These are phyloP conservation scores for Tulasnella sp. DNA, from an alignment of 768 basidiomycete species.

Conservation along the genomic window DNA sequence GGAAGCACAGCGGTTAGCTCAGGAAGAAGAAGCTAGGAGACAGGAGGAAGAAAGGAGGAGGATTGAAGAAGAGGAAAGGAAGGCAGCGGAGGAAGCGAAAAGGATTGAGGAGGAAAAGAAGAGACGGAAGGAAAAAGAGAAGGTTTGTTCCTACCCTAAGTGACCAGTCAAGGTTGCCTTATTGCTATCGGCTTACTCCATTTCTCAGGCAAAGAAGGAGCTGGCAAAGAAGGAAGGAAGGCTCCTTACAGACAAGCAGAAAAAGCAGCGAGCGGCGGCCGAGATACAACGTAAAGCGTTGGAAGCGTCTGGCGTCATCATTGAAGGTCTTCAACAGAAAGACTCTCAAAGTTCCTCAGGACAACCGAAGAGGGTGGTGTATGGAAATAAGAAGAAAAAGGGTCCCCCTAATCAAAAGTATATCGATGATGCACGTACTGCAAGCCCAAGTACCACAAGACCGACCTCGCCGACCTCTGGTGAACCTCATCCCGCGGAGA, in stretches of 20 bases:
- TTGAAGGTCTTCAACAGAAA: conserved; percentile 72
- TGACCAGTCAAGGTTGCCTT: neutral
- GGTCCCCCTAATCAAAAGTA: too few relatives aligned
- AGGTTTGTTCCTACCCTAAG: conserved; percentile 17
- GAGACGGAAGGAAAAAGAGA: conserved; percentile 52
- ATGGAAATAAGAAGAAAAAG: conserved; percentile 76
- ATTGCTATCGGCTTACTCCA: neutral
- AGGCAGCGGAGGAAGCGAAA: conserved; percentile 60
- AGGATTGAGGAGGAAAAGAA: conserved; percentile 70
- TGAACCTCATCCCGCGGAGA: conserved; percentile 29
- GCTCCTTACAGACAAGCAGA: conserved; percentile 93
- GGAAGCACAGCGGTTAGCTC: conserved; percentile 79
- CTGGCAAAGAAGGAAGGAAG: conserved; percentile 87
- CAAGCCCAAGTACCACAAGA: too few relatives aligned
- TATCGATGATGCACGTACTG: too few relatives aligned
- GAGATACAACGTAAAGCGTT: conserved; percentile 86
- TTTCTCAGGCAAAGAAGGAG: conserved; percentile 67
- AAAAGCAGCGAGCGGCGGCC: conserved; percentile 79
- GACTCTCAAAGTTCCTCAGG: too few relatives aligned
- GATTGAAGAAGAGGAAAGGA: conserved; percentile 82
- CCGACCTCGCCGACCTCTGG: too few relatives aligned
- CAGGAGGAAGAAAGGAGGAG: conserved; percentile 68
- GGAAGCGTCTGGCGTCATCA: conserved; percentile 73
- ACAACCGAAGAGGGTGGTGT: conserved; percentile 70
- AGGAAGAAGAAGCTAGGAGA: conserved; percentile 61